Evolutionary conservation across 192 early-diverging fungal species (phyloP), one percentile per base, ranked within the genome.

Genomic region (Coemansia sp.): DNA sequence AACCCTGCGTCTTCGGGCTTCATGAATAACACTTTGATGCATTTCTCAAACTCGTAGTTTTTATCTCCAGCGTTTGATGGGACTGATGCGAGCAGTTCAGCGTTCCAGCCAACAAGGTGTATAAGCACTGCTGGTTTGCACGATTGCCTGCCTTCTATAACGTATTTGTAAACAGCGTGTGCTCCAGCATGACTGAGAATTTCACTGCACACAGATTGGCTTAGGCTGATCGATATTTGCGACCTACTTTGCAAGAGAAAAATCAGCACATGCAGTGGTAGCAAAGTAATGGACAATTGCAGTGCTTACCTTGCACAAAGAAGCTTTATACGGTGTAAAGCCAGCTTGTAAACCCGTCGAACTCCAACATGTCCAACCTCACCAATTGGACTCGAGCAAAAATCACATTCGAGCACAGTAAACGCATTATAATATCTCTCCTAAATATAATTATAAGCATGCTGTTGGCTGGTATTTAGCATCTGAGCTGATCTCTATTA

Each of bases 111-210:
- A 48, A 72, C 73, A 14, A 82, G 45, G 24, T 75, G 70, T 4
- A 82, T 54, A 35, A 82, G 69, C 1, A 47, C 56, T 5, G 52
- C 66, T 1, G 79, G 79, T 39, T 43, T 66, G 39, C 79, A 75
- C 5, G 64, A 59, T 29, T 65, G 59, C 15, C 70, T 70, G 21
- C 69, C 73, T 35, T 82, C 79, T 12, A 82, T 32, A 37, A 72
- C 70, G 65, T 69, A 82, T 43, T 75, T 72, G 60, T 82, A 82
- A 10, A 82, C 64, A 1, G 79, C 79, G 55, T 82, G 79, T 0
- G 79, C 79, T 12, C 72, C 62, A n/a, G 66, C 66, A 43, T 82
- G 79, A 49, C 62, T 63, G 22, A 82, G 32, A 7, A 82, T 60
- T 57, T 82, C 79, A 15, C 70, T 65, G 52, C 72, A 66, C 24